Evolutionary conservation across 208 protist genomes (phyloP), one percentile per base, ranked within the genome.

Genomic region (Trypanosoma cruzi): DNA sequence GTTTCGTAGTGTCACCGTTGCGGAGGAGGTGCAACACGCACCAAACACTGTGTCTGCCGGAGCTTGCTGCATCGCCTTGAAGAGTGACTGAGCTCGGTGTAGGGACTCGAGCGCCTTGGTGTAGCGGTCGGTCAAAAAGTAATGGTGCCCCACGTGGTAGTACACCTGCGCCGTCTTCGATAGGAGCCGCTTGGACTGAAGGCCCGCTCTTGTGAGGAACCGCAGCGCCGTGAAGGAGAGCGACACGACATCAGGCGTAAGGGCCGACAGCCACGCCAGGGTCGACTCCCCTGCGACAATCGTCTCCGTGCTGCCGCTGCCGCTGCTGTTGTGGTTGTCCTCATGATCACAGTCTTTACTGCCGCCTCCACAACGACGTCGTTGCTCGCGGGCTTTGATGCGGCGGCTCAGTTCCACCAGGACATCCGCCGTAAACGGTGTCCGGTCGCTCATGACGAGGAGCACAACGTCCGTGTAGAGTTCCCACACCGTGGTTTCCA

Each of bases 101-200:
- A 95, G 75, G 22, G 83, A 84, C 73, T 95, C 89, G 20, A 95
- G 73, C 24, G 89, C 82, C 62, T 95, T 95, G 26, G 86, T 91
- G 77, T 90, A 91, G 44, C 86, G 89, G 46, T 85, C 77, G 29
- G 77, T 85, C 50, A 69, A 56, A 59, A 80, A 65, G 77, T 95
- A 75, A 46, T 85, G 74, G 36, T 73, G 62, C 26, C 86, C 89
- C 14, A 95, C 82, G 32, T 86, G 72, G 65, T 89, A 90, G 63
- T 91, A 88, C 42, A 91, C 84, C 57, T 91, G 78, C 7, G 80
- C 82, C 49, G 81, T 79, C 72, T 95, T 95, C 26, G 63, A 44
- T 0, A 88, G 65, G 29, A 83, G 76, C 16, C 82, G 84, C 31
- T 77, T 78, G 2, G 71, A 82, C 56, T 86, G 61, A 1, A 70